A percentile compares a stretch with the other conserved stretches of the same genome.
Evolutionary conservation across 2,329 filamentous ascomycete species (phyloP).

Genomic region (Acrocalymma vagum): DNA sequence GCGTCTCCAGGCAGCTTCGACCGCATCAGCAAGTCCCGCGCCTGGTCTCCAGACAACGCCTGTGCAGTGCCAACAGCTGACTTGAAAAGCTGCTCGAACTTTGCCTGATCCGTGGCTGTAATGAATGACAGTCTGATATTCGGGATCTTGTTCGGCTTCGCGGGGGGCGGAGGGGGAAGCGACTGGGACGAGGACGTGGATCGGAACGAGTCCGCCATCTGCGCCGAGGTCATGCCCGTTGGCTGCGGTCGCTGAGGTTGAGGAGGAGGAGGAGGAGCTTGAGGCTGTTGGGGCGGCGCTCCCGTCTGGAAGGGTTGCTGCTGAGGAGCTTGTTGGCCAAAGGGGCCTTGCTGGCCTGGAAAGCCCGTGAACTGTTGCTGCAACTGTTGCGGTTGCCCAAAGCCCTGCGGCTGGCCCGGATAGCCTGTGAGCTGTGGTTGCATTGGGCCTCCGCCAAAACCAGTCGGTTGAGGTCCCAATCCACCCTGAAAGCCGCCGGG

Average conservation of each 20-base stretch:
- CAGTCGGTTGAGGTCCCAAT: constrained; percentile 60
- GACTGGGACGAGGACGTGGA: constrained; percentile 47
- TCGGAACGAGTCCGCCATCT: constrained; percentile 71
- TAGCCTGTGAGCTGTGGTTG: constrained; percentile 74
- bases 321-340: constrained; percentile 63
- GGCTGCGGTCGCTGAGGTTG: constrained; percentile 61
- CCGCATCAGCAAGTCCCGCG: constrained; percentile 84
- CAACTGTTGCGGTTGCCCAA: constrained; percentile 62
- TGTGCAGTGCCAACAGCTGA: constrained; percentile 87
- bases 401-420: constrained; percentile 55
- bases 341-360: constrained; percentile 55
- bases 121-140: constrained; percentile 96
- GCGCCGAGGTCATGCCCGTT: constrained; percentile 68
- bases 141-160: constrained; percentile 78
- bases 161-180: constrained; percentile 70
- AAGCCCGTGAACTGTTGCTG: constrained; percentile 59
- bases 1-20: constrained; percentile 89
- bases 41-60: constrained; percentile 90
- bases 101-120: constrained; percentile 90
- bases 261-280: constrained; percentile 63
- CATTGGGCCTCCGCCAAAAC: constrained; percentile 59
- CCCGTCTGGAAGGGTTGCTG: constrained; percentile 49
- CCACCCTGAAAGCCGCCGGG: constrained; percentile 61
- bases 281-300: constrained; percentile 65
- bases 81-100: constrained; percentile 98